Evolutionary conservation across 2,329 filamentous ascomycete species (phyloP), one percentile per base, ranked within the genome.

Genomic region (Botryotinia globosa): DNA sequence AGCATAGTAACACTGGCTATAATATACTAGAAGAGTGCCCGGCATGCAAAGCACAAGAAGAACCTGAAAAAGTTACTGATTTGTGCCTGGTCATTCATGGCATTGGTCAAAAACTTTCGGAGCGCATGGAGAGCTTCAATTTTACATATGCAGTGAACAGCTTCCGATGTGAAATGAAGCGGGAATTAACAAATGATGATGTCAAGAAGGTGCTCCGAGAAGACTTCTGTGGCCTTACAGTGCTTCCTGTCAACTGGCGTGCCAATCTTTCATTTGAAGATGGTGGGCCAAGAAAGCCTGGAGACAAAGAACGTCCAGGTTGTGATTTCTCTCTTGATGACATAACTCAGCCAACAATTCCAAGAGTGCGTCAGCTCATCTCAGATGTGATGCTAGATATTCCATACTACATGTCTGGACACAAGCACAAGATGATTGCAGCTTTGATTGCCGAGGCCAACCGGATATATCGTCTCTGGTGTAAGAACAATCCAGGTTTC

Each of bases 341-440:
- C 77, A 98, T 99, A 76, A 97, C 97, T 8, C 94, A 94, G 1
- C 88, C 91, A 59, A 96, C 93, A 0, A 93, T 99, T 44, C 94
- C 95, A 0, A 94, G 93, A 0, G 92, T 99, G n/a, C 91, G 96
- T 63, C 93, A 92, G 79, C 90, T 99, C 80, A 97, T 99, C 74
- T 97, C 93, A 59, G 96, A 99, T 81, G 94, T 99, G 77, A 98
- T 99, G 94, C 91, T 98, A 67, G 96, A 99, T 80, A 95, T 99
- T 67, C 96, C 96, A 0, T 98, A 97, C 80, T 99, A 98, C 83
- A 91, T 99, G 83, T 98, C 95, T 0, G 92, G 97, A 73, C 95
- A 98, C 82, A 97, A 98, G 79, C 89, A 91, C 6, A 97, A 94
- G 81, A 98, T 99, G 94, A 92, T 97, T 68, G 87, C 91, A 61